A percentile compares a stretch with the other conserved stretches of the same genome.
phyloP scores from a whole-genome alignment of 1,284 basidiomycete genomes.

The Pholiota adiposa region DNA sequence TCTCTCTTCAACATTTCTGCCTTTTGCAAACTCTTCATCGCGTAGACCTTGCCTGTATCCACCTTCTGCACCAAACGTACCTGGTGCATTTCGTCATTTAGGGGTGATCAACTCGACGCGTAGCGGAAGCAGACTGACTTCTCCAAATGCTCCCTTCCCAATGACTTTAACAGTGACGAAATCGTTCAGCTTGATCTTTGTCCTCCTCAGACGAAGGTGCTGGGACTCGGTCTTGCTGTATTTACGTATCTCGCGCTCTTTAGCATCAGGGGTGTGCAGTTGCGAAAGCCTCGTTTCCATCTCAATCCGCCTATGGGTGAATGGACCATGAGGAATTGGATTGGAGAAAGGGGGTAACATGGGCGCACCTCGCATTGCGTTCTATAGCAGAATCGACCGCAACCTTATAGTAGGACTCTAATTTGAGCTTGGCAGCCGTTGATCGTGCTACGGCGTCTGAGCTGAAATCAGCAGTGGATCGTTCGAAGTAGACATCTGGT shows the following conservation, averaged over 20 bases:
- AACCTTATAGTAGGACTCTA: slow-evolving; percentile 98
- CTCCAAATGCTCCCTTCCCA: slow-evolving; percentile 98
- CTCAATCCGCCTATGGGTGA: slow-evolving; percentile 77
- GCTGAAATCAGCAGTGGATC: slow-evolving; percentile 83
- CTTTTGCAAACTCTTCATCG: slow-evolving; percentile 99
- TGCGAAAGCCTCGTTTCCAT: slow-evolving; percentile 89
- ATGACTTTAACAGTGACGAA: slow-evolving; percentile 99
- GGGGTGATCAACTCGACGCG: slow-evolving; percentile 9
- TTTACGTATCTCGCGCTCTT: slow-evolving; percentile 89
- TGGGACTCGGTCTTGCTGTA: slow-evolving; percentile 92
- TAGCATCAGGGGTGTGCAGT: slow-evolving; percentile 77
- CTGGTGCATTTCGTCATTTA: slow-evolving; percentile 38
- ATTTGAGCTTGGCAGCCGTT: slow-evolving; percentile 95
- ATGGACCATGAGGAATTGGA: slow-evolving; percentile 1
- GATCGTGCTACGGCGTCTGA: slow-evolving; percentile 91
- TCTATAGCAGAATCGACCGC: slow-evolving; percentile 52
- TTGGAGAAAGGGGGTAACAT: background rate
- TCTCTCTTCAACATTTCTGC: slow-evolving; percentile 99
- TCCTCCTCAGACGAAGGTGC: slow-evolving; percentile 89
- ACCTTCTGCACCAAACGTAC: slow-evolving; percentile 96
- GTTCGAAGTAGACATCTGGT: slow-evolving; percentile 91
- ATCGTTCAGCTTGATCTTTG: slow-evolving; percentile 91
- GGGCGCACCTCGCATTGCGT: slow-evolving; percentile 55
- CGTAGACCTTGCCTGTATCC: slow-evolving; percentile 98
- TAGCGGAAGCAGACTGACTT: slow-evolving; percentile 51